Conservation (phyloP, 2,329 filamentous ascomycete genomes). For the Xylaria sp. region DNA sequence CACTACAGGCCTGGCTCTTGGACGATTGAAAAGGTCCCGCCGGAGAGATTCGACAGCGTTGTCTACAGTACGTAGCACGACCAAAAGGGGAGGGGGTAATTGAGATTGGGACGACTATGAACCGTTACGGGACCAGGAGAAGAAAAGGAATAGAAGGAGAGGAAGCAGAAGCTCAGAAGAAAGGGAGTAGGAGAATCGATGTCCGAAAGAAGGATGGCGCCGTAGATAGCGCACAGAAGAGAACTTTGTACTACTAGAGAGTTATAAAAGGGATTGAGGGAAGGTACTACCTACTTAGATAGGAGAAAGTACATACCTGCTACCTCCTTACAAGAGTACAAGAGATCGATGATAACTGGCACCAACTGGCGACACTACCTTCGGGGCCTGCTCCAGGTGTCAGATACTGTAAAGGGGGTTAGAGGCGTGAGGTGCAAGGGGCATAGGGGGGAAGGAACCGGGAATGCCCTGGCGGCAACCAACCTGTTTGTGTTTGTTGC, state of each 20-base stretch:
- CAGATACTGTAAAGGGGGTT: constrained; percentile 28
- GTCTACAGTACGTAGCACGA: constrained; percentile 19
- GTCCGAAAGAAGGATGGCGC: constrained; percentile 35
- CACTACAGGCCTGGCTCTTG: constrained; percentile 12
- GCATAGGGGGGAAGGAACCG: background rate
- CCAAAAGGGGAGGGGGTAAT: constrained; percentile 4
- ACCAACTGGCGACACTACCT: constrained; percentile 13
- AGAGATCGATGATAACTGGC: background rate
- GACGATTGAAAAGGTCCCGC: background rate
- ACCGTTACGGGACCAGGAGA: constrained; percentile 15
- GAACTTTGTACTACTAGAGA: constrained; percentile 15
- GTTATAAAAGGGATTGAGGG: constrained; percentile 1
- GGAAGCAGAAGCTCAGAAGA: constrained; percentile 9
- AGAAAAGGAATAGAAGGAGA: constrained; percentile 10
- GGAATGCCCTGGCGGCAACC: constrained; percentile 15
- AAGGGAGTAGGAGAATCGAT: constrained; percentile 34
- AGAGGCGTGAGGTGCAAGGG: constrained; percentile 14
- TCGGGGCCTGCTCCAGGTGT: constrained; percentile 15
- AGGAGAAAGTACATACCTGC: background rate
- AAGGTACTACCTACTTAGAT: background rate
- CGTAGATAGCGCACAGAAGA: constrained; percentile 22
- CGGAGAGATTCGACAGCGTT: constrained; percentile 3
- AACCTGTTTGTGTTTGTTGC: constrained; percentile 9
- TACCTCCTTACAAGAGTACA: background rate
- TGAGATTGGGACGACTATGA: background rate